phyloP scores from a whole-genome alignment of 441 rosid genomes.

The Bocquillonia castaneifolia region DNA sequence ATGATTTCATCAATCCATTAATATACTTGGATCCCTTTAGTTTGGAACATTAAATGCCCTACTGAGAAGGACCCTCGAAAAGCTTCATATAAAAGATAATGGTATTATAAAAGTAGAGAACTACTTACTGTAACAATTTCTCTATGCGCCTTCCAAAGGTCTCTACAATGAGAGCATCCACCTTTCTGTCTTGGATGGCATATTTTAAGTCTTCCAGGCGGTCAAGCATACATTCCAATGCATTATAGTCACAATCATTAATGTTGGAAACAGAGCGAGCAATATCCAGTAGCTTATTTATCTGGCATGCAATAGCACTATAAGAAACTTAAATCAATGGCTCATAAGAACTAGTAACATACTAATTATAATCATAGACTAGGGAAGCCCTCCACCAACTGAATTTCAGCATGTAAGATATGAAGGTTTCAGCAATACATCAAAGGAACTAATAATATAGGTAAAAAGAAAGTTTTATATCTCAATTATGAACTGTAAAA shows the following conservation, averaged over 20 bases:
- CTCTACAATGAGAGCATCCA: constrained; percentile 93
- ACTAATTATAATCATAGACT: not conserved
- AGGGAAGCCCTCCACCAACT: not conserved
- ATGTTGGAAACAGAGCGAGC: constrained; percentile 72
- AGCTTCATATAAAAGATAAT: constrained; percentile 7
- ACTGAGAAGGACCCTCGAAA: no score
- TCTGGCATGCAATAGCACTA: constrained; percentile 42
- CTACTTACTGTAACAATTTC: constrained; percentile 80
- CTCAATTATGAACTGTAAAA: not conserved
- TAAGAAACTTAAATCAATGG: constrained; percentile 16
- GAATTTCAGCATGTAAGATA: constrained; percentile 2
- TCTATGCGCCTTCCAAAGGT: constrained; percentile 96
- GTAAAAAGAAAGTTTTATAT: not conserved
- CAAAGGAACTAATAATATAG: not conserved
- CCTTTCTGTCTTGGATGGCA: constrained; percentile 88
- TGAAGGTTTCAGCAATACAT: not conserved
- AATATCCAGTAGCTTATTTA: constrained; percentile 66
- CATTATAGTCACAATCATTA: constrained; percentile 57
- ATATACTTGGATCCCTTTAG: not conserved
- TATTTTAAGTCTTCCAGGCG: constrained; percentile 82
- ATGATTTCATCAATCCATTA: no score
- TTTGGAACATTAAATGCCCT: not conserved
- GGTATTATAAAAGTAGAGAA: constrained; percentile 8
- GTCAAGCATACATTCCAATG: constrained; percentile 74
- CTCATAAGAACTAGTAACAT: not conserved